Evolutionary conservation across 1,284 basidiomycete species (phyloP), one percentile per base, ranked within the genome.

Genomic region (Cryptococcus depauperatus): DNA sequence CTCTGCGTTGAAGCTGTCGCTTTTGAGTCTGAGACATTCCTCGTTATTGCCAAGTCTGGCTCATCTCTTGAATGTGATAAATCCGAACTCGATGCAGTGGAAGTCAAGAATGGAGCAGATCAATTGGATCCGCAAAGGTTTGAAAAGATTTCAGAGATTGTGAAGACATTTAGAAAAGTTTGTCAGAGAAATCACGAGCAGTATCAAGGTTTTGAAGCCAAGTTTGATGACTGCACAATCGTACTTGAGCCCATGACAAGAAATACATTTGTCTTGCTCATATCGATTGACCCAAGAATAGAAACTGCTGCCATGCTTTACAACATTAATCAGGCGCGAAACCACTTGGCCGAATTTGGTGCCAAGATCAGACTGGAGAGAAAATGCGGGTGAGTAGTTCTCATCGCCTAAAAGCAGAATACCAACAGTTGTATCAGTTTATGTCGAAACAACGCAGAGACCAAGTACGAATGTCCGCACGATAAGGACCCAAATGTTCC

Each of bases 21-120:
- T 21, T 98, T 99, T 59, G 95, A 99, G 69, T 82, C 85, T 42
- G 92, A 90, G 3, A 98, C 95, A 14, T 98, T 98, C 73, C 82
- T 99, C 40, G 90, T 97, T 55, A 91, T 98, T 54, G 89, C 88
- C 16, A 73, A 72, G 50, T 66, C 59, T 18, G 71, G 66, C 21
- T 68, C 59, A 16, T 65, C 62, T 28, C 54, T 69, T 23, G 68
- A 71, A 48, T 59, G 58, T 41, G 66, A 68, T 48, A 48, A 54
- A 6, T 47, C 43, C 21, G 64, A 70, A 19, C 44, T 62, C 37
- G 49, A 73, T 41, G 50, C 51, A 23, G 43, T 50, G 35, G 69
- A 68, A 46, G 43, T 48, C 13, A 46, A 51, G 28, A 55, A 67
- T 6, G 74, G 76, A 27, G 66, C 73, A 4, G 76, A 77, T 46